Evolutionary conservation across 192 early-diverging fungal genomes (phyloP), one percentile per base, ranked within the genome.

Genomic region (Backusella liffmaniae): DNA sequence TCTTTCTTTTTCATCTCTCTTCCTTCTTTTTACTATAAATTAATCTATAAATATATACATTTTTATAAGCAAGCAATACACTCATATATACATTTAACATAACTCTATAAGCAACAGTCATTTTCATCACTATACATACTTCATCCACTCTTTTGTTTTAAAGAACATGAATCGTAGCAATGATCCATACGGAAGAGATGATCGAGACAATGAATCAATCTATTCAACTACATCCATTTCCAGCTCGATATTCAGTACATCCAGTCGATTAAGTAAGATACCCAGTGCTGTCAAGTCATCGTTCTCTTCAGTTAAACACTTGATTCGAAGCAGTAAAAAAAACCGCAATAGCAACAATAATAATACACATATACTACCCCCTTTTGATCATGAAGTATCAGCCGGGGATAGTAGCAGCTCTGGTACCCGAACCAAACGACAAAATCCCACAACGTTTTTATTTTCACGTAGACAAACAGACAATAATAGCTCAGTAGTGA

Each of bases 211-310:
- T 53, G 79, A 82, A 59, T 84, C 83, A 16, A 51, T 79, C 34
- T 59, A 70, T 67, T 82, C 83, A 12, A 79, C 49, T n/a, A 39
- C 29, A 2, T 83, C 82, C 15, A 66, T 72, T 21, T 77, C 79
- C 12, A 77, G 75, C 44, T 77, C 79, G 4, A 77, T 83, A n/a
- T 72, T 83, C 23, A 79, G 82, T 12, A 74, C 77, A n/a, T 76
- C 77, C 16, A 76, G 74, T 29, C 73, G 56, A 23, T 73, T 79
- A 23, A 67, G 49, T 26, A 77, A 77, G 49, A 66, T 81, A 66
- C 80, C 77, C 26, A 67, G 77, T 26, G 73, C 70, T 18, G 56
- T 79, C 13, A 83, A 83, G 29, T 62, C 77, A 23, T 77, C 74
- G 8, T n/a, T 80, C 30, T 67, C 44, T 18, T 78, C 77, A 8